Evolutionary conservation across 2,329 filamentous ascomycete species (phyloP).

Genomic region (Clarireedia monteithiana): DNA sequence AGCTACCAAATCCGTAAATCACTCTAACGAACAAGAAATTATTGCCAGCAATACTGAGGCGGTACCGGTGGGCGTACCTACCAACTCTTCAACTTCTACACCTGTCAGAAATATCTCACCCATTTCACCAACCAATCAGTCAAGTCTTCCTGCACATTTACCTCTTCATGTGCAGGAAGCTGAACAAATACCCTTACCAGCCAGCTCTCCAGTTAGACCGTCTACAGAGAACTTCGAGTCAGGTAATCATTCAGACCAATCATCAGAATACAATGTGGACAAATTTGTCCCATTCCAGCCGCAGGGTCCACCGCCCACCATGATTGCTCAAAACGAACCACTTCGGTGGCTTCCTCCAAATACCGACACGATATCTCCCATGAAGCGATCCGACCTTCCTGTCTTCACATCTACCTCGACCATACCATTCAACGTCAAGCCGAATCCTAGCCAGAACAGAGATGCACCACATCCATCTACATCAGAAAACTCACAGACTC

Average conservation of each 20-base stretch:
- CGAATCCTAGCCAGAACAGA: background rate
- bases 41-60: background rate
- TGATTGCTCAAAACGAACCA: slow-evolving; percentile 33
- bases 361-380: slow-evolving; percentile 20
- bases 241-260: slow-evolving; percentile 5
- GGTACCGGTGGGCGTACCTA: background rate
- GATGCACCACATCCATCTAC: background rate
- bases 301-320: slow-evolving; percentile 39
- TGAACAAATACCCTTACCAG: slow-evolving; percentile 18
- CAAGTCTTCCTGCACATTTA: slow-evolving; percentile 9
- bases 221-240: background rate
- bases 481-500: background rate
- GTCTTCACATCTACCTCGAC: slow-evolving; percentile 26
- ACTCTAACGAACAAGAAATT: slow-evolving; percentile 6
- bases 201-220: slow-evolving; percentile 18
- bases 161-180: slow-evolving; percentile 16
- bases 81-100: background rate
- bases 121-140: slow-evolving; percentile 16
- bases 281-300: slow-evolving; percentile 49
- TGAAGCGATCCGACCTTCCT: slow-evolving; percentile 24
- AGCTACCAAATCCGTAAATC: slow-evolving; percentile 8
- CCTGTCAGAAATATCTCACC: slow-evolving; percentile 8
- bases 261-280: slow-evolving; percentile 24
- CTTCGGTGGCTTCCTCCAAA: slow-evolving; percentile 48
- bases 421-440: slow-evolving; percentile 24